Conservation (phyloP, 345 rosid species). For the Linum lewisii region DNA sequence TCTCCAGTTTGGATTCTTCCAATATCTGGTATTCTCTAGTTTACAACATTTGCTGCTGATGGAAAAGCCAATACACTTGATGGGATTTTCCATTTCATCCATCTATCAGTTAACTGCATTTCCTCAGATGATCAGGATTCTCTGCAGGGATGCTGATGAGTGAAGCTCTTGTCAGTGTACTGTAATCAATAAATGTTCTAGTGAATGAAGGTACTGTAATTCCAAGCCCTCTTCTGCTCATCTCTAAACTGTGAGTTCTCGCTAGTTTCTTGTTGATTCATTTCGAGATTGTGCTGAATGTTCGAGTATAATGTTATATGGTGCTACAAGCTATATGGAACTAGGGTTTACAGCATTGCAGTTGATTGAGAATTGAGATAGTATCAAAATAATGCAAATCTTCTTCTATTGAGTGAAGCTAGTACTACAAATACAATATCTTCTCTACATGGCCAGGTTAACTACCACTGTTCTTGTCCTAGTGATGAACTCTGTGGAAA, state of each 20-base stretch:
- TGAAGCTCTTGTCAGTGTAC: too few species aligned
- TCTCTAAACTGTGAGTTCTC: not conserved
- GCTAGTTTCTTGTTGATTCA: not conserved
- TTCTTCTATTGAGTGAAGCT: not conserved
- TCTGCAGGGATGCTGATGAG: too few species aligned
- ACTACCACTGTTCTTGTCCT: conserved; percentile 6
- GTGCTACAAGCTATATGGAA: not conserved
- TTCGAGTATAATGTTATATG: not conserved
- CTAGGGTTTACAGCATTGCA: not conserved
- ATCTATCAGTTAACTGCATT: too few species aligned
- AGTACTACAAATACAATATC: conserved; percentile 4
- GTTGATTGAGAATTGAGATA: not conserved
- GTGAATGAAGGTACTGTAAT: not conserved
- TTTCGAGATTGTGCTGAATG: not conserved
- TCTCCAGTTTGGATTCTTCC: not conserved
- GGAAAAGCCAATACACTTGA: too few species aligned
- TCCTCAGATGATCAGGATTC: too few species aligned
- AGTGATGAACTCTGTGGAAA: conserved; percentile 5
- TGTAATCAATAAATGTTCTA: too few species aligned
- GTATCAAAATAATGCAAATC: not conserved
- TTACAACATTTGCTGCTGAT: too few species aligned
- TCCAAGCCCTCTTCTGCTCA: not conserved
- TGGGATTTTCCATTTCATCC: too few species aligned
- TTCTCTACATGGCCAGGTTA: conserved; percentile 4
- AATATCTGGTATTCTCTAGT: not conserved